Percentiles rank a stretch among this genome's conserved stretches.
phyloP scores from a whole-genome alignment of 805 yeast genomes.

The Isabelozyma gotoi region DNA sequence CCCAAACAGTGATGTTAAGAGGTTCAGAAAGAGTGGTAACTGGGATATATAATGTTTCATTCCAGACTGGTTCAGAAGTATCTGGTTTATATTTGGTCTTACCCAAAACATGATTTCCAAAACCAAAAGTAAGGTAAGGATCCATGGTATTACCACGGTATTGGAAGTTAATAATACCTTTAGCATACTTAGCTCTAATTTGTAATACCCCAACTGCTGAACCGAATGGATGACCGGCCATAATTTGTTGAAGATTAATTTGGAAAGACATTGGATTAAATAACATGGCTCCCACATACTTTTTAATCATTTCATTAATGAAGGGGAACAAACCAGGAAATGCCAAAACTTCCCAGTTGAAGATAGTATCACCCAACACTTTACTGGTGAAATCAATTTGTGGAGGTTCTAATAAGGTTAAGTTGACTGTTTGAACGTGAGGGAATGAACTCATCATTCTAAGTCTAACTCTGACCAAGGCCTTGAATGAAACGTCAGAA shows the following conservation, averaged over 20 bases:
- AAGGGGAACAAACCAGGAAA: conserved; percentile 85
- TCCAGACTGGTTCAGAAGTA: conserved; percentile 76
- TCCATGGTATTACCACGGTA: conserved; percentile 78
- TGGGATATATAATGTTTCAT: conserved; percentile 71
- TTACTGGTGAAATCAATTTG: conserved; percentile 80
- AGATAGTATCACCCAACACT: conserved; percentile 73
- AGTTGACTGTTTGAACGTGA: conserved; percentile 86
- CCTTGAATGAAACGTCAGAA: conserved; percentile 75
- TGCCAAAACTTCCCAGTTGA: conserved; percentile 84
- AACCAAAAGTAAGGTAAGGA: conserved; percentile 80
- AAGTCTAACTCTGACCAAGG: conserved; percentile 74
- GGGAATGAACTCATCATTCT: conserved; percentile 92
- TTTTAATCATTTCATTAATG: conserved; percentile 80
- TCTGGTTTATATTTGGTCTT: conserved; percentile 68
- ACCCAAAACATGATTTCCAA: conserved; percentile 57
- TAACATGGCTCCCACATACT: conserved; percentile 85
- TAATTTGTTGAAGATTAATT: conserved; percentile 84
- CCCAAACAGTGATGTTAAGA: conserved; percentile 67
- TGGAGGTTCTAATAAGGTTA: conserved; percentile 84
- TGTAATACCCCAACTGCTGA: conserved; percentile 87
- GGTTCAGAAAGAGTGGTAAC: conserved; percentile 80
- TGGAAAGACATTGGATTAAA: conserved; percentile 92
- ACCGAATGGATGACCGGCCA: conserved; percentile 77
- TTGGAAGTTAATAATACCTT: conserved; percentile 65
- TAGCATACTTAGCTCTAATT: conserved; percentile 65